Conservation (phyloP, 257 asterid genomes). For the Echium plantagineum region DNA sequence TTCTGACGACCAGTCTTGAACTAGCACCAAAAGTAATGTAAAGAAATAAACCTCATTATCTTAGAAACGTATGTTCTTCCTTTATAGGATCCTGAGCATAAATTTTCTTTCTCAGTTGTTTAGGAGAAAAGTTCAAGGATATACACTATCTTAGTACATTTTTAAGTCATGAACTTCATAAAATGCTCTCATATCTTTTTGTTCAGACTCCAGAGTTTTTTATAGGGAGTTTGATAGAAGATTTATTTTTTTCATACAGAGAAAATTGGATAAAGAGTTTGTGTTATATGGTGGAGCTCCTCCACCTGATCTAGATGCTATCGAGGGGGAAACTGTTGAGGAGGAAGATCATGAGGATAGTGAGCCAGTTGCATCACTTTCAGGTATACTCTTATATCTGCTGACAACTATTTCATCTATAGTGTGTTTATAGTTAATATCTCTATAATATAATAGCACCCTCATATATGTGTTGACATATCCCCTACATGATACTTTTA, state of each 20-base stretch:
- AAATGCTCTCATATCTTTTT: too few species aligned
- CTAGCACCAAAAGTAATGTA: background rate
- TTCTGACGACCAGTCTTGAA: background rate
- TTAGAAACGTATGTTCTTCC: background rate
- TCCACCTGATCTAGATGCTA: slow-evolving; percentile 36
- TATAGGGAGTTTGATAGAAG: background rate
- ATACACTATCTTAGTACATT: too few species aligned
- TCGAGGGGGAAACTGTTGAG: slow-evolving; percentile 28
- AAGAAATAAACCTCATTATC: background rate
- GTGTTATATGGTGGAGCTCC: slow-evolving; percentile 59
- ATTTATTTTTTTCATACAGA: slow-evolving; percentile 25
- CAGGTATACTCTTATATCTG: slow-evolving; percentile 35
- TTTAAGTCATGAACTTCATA: too few species aligned
- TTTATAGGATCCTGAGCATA: background rate
- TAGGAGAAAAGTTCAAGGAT: too few species aligned
- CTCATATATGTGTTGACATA: too few species aligned
- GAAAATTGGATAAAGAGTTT: slow-evolving; percentile 67
- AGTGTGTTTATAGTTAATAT: background rate
- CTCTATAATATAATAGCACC: too few species aligned
- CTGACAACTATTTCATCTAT: background rate
- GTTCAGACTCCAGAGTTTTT: background rate
- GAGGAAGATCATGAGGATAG: slow-evolving; percentile 43
- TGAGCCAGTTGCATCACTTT: slow-evolving; percentile 44
- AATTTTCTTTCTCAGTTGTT: background rate
- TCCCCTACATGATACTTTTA: too few species aligned